A percentile compares a stretch with the other conserved stretches of the same genome.
Evolutionary conservation across 2,329 filamentous ascomycete genomes (phyloP).

Genomic region (Pseudogymnoascus verrucosus): DNA sequence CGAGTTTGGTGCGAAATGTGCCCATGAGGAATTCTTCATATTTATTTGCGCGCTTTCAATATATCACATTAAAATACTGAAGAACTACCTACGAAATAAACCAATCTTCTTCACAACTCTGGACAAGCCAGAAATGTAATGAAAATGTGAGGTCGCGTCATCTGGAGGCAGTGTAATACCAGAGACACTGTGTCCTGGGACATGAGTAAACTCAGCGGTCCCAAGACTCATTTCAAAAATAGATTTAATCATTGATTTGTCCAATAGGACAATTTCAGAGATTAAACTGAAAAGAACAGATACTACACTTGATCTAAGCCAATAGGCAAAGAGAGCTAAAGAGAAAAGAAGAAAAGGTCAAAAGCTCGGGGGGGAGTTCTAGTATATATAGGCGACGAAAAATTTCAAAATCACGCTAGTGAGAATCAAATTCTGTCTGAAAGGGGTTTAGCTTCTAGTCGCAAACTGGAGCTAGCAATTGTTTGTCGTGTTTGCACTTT

Average conservation of each 20-base stretch:
- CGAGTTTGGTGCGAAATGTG: background rate
- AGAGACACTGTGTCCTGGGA: conserved; percentile 59
- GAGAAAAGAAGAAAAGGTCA: conserved; percentile 21
- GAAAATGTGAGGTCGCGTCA: conserved; percentile 56
- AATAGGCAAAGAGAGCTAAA: conserved; percentile 49
- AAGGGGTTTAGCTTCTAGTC: background rate
- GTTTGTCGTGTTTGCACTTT: conserved; percentile 6
- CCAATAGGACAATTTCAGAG: conserved; percentile 71
- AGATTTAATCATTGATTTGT: conserved; percentile 71
- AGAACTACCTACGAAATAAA: background rate
- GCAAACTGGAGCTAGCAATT: background rate
- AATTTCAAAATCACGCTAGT: conserved; percentile 3
- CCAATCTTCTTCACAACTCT: conserved; percentile 48
- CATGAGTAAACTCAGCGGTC: conserved; percentile 68
- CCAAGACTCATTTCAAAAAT: conserved; percentile 57
- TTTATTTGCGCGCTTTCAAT: background rate
- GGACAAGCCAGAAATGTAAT: conserved; percentile 47
- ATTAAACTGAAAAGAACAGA: conserved; percentile 98
- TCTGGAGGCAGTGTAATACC: conserved; percentile 68
- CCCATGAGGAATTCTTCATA: background rate
- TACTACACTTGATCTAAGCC: conserved; percentile 93
- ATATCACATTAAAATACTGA: background rate
- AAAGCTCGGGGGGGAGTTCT: background rate
- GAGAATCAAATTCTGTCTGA: background rate
- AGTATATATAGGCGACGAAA: background rate